A percentile compares a stretch with the other conserved stretches of the same genome.
phyloP scores from a whole-genome alignment of 2,329 filamentous ascomycete species.

The Lanzia echinophila region DNA sequence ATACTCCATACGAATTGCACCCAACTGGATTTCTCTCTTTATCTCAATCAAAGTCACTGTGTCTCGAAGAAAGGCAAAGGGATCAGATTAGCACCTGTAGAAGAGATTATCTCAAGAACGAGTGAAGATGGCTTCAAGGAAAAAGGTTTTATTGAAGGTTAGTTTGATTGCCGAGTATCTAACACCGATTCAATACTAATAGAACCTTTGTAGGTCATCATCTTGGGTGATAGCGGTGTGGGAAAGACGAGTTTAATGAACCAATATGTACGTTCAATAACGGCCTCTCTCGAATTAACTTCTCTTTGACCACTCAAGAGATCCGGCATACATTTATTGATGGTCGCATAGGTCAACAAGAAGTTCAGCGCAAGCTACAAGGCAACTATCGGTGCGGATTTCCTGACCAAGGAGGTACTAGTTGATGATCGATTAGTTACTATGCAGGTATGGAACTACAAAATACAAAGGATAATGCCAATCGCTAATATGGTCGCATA shows the following conservation, averaged over 20 bases:
- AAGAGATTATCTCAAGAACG: neutral
- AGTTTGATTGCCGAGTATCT: slow-evolving; percentile 7
- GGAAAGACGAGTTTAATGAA: slow-evolving; percentile 99
- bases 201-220: slow-evolving; percentile 68
- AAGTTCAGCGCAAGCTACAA: slow-evolving; percentile 99
- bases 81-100: neutral
- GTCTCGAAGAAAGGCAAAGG: neutral
- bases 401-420: slow-evolving; percentile 94
- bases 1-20: neutral
- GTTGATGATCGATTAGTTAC: slow-evolving; percentile 96
- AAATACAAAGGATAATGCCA: neutral
- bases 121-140: slow-evolving; percentile 33
- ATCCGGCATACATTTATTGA: slow-evolving; percentile 13
- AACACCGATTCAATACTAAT: slow-evolving; percentile 1
- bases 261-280: slow-evolving; percentile 79
- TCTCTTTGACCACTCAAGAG: neutral
- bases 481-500: slow-evolving; percentile 34
- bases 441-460: slow-evolving; percentile 66
- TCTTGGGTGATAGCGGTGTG: slow-evolving; percentile 96
- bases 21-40: neutral
- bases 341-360: slow-evolving; percentile 78
- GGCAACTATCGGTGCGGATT: slow-evolving; percentile 97
- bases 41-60: neutral
- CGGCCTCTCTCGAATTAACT: neutral
- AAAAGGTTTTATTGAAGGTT: slow-evolving; percentile 66